phyloP scores from a whole-genome alignment of 2,329 filamentous ascomycete species.

The Fulvia fulva region DNA sequence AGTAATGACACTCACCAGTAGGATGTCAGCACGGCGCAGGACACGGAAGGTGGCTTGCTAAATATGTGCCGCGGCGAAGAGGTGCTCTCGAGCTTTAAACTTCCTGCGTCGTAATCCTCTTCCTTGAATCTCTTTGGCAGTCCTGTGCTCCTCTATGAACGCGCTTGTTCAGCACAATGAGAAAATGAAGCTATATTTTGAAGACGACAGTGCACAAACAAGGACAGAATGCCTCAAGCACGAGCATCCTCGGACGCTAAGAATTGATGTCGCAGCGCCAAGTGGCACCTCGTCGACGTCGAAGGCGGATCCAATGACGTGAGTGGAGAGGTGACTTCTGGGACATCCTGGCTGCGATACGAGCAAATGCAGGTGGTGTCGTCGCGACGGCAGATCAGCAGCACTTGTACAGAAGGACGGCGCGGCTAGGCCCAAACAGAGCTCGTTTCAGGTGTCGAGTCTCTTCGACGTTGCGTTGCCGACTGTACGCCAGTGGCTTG shows the following conservation, averaged over 20 bases:
- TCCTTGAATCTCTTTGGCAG: background rate
- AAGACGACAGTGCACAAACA: background rate
- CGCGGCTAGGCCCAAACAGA: background rate
- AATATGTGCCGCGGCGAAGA: background rate
- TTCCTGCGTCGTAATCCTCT: background rate
- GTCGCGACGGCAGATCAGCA: background rate
- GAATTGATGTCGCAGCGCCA: background rate
- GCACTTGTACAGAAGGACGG: background rate
- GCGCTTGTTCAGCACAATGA: background rate
- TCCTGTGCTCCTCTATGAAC: background rate
- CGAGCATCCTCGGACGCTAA: background rate
- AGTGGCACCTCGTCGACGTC: background rate
- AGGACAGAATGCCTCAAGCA: background rate
- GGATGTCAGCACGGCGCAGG: slow-evolving; percentile 1
- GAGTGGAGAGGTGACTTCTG: background rate
- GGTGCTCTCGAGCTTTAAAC: background rate
- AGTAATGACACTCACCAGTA: slow-evolving; percentile 6
- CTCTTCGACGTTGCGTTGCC: background rate
- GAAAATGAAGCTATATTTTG: background rate
- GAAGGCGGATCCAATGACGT: background rate
- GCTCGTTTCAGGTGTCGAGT: background rate
- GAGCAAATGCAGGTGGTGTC: background rate
- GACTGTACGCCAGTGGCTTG: background rate
- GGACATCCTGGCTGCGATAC: background rate
- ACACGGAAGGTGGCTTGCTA: slow-evolving; percentile 3